Percentiles rank a stretch among this genome's conserved stretches.
Evolutionary conservation across 371 early-diverging fungal species (phyloP).

Genomic region (Rhizopus delemar): DNA sequence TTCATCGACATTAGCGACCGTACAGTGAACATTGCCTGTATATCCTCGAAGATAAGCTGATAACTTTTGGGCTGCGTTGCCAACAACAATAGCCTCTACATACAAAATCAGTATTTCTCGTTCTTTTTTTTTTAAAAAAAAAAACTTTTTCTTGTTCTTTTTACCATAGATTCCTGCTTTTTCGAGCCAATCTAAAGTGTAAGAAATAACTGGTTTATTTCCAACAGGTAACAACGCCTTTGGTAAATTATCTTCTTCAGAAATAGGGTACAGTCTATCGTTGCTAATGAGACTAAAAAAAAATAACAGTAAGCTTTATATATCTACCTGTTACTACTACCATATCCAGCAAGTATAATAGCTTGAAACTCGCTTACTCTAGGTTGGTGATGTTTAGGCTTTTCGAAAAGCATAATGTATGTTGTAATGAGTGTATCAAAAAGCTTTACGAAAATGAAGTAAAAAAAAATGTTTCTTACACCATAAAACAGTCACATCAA

Average conservation of each 20-base stretch:
- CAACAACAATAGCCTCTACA: constrained; percentile 80
- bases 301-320: no score
- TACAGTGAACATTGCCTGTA: constrained; percentile 62
- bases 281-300: no score
- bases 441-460: not conserved
- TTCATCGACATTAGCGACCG: constrained; percentile 68
- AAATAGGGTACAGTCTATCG: constrained; percentile 75
- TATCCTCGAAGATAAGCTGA: constrained; percentile 76
- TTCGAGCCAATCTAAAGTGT: constrained; percentile 92
- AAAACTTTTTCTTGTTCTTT: not conserved
- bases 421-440: not conserved
- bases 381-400: constrained; percentile 37
- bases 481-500: not conserved
- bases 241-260: constrained; percentile 80
- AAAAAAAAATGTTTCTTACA: not conserved
- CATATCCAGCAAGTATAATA: constrained; percentile 77
- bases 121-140: not conserved
- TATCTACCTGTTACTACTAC: constrained; percentile 64
- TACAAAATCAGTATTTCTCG: constrained; percentile 4
- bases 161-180: constrained; percentile 81
- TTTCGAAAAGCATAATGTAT: constrained; percentile 45
- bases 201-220: constrained; percentile 90
- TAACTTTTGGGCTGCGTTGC: constrained; percentile 53
- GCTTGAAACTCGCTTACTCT: constrained; percentile 71
- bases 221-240: constrained; percentile 92